These are phyloP conservation scores for Boletus subparvulus DNA, from an alignment of 768 basidiomycete genomes.

Conservation along the genomic window DNA sequence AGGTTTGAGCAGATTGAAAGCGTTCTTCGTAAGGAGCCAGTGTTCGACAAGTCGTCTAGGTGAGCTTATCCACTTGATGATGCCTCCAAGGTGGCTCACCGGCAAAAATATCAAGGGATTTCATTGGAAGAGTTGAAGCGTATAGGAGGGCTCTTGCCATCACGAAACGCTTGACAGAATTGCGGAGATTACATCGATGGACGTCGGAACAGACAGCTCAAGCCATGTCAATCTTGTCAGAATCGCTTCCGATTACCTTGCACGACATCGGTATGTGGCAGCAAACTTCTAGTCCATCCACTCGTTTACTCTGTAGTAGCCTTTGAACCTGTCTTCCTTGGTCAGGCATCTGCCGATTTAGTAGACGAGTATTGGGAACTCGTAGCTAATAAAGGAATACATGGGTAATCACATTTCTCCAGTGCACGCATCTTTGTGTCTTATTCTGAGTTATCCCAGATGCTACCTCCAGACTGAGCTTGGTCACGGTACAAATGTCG, in stretches of 20 bases:
- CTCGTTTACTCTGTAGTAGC: constrained; percentile 26
- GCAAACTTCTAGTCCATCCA: constrained; percentile 28
- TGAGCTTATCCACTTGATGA: constrained; percentile 19
- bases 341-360: constrained; percentile 58
- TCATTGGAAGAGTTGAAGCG: constrained; percentile 55
- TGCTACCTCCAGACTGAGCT: constrained; percentile 80
- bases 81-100: not conserved
- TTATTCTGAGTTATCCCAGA: constrained; percentile 24
- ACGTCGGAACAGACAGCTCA: constrained; percentile 43
- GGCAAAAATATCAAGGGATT: constrained; percentile 41
- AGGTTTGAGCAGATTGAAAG: constrained; percentile 43
- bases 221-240: constrained; percentile 52
- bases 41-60: constrained; percentile 61
- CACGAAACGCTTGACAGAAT: constrained; percentile 56
- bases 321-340: constrained; percentile 66
- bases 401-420: constrained; percentile 39
- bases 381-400: constrained; percentile 53
- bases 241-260: constrained; percentile 48
- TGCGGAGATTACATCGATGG: constrained; percentile 58
- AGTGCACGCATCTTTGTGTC: too few species aligned
- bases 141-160: constrained; percentile 56
- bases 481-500: constrained; percentile 74
- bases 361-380: constrained; percentile 51
- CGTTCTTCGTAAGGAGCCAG: constrained; percentile 51
- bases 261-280: constrained; percentile 36